Evolutionary conservation across 148 eudicot genomes (phyloP).

Genomic region (Chenopodium formosanum): DNA sequence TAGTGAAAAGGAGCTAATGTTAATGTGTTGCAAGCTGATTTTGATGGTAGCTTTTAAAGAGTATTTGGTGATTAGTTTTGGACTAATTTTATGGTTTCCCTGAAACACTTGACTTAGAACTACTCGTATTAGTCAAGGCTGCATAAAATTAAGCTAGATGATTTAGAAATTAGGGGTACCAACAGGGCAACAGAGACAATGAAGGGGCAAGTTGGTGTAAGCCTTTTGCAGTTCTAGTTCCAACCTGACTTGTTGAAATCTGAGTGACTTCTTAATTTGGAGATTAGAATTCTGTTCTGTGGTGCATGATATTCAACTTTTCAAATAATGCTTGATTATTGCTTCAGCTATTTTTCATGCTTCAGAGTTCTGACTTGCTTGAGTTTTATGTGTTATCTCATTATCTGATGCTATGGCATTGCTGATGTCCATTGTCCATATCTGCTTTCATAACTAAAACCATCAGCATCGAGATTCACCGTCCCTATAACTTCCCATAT

Average conservation of each 20-base stretch:
- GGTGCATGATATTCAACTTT: neutral
- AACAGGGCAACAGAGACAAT: neutral
- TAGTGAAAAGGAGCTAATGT: neutral
- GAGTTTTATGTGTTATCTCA: neutral
- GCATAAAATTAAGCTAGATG: neutral
- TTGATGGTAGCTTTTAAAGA: neutral
- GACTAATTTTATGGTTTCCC: neutral
- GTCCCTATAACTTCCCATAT: neutral
- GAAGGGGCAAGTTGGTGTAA: neutral
- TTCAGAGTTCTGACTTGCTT: neutral
- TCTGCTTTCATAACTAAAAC: no score
- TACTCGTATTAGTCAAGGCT: neutral
- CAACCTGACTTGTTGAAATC: neutral
- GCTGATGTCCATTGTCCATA: neutral
- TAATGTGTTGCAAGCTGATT: neutral
- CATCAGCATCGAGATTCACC: neutral
- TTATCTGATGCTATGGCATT: neutral
- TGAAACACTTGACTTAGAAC: no score
- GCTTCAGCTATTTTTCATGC: neutral
- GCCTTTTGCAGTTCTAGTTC: neutral
- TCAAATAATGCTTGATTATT: neutral
- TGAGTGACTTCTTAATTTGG: neutral
- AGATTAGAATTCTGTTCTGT: neutral
- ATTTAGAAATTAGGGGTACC: neutral
- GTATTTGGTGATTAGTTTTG: neutral